A percentile compares a stretch with the other conserved stretches of the same genome.
phyloP scores from a whole-genome alignment of 2,329 filamentous ascomycete genomes.

The Hymenoscyphus fructigenus region DNA sequence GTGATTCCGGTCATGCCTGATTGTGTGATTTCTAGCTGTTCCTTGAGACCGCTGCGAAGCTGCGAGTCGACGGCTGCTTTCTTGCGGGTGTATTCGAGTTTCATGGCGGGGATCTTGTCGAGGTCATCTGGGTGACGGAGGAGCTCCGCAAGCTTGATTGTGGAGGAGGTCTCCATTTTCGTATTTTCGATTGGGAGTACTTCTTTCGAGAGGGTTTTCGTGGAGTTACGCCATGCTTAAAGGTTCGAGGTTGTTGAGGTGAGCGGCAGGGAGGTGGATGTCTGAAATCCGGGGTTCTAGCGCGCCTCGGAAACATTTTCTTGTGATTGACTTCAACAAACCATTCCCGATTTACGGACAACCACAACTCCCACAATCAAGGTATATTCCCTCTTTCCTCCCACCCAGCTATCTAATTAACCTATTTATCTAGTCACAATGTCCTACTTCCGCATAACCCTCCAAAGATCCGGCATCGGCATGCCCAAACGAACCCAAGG shows the following conservation, averaged over 20 bases:
- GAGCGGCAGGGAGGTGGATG: conserved; percentile 12
- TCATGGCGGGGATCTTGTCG: conserved; percentile 88
- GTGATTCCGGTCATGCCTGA: conserved; percentile 85
- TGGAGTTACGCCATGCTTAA: conserved; percentile 26
- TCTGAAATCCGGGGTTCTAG: conserved; percentile 18
- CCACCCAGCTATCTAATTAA: background rate
- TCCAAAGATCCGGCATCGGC: conserved; percentile 70
- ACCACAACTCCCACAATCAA: conserved; percentile 14
- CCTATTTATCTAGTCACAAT: conserved; percentile 34
- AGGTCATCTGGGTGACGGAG: conserved; percentile 95
- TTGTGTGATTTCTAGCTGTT: conserved; percentile 93
- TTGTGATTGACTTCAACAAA: conserved; percentile 16
- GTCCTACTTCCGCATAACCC: conserved; percentile 71
- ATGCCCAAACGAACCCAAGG: conserved; percentile 63
- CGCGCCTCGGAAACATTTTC: conserved; percentile 15
- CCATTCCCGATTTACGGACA: conserved; percentile 3
- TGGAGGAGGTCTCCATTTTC: conserved; percentile 38
- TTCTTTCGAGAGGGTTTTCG: conserved; percentile 9
- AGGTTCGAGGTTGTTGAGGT: background rate
- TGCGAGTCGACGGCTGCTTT: conserved; percentile 89
- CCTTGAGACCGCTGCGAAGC: conserved; percentile 81
- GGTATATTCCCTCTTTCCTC: conserved; percentile 8
- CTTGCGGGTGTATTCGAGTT: conserved; percentile 90
- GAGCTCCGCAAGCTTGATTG: conserved; percentile 78
- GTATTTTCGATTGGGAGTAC: conserved; percentile 21